These are phyloP conservation scores for Fusarium coffeatum DNA, from an alignment of 2,329 filamentous ascomycete genomes.

Conservation along the genomic window DNA sequence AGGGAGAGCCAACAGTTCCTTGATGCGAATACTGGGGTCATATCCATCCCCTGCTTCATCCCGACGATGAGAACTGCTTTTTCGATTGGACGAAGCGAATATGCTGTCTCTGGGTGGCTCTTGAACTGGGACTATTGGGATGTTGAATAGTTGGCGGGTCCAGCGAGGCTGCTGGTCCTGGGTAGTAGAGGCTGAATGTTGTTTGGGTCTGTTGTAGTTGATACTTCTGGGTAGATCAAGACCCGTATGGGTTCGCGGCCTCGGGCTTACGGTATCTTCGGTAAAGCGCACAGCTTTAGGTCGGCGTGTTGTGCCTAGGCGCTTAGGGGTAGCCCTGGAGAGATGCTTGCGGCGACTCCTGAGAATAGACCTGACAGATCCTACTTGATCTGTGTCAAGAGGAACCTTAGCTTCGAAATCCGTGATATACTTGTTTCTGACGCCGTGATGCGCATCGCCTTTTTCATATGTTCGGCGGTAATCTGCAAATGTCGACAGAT, in stretches of 20 bases:
- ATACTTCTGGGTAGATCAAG: slow-evolving; percentile 41
- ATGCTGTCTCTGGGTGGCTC: slow-evolving; percentile 8
- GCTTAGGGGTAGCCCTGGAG: slow-evolving; percentile 40
- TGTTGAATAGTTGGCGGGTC: slow-evolving; percentile 22
- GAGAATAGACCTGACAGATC: slow-evolving; percentile 47
- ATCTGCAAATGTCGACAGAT: slow-evolving; percentile 30
- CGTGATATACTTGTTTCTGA: slow-evolving; percentile 36
- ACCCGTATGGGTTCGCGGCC: slow-evolving; percentile 44
- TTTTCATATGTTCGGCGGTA: slow-evolving; percentile 37
- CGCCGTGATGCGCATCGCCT: slow-evolving; percentile 35
- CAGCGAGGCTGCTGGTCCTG: slow-evolving; percentile 31
- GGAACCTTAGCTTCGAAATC: slow-evolving; percentile 40
- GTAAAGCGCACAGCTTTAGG: slow-evolving; percentile 49
- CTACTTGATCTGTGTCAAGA: slow-evolving; percentile 31
- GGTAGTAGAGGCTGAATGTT: slow-evolving; percentile 1
- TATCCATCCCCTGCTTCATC: slow-evolving; percentile 17
- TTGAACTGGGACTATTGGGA: slow-evolving; percentile 3
- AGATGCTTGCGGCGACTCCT: slow-evolving; percentile 41
- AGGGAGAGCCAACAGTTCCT: slow-evolving; percentile 45
- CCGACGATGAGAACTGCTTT: slow-evolving; percentile 7
- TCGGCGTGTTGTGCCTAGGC: slow-evolving; percentile 40
- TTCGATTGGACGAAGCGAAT: neutral
- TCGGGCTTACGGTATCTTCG: slow-evolving; percentile 45
- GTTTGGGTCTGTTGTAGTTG: slow-evolving; percentile 10
- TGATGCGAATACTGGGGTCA: slow-evolving; percentile 39